Conservation (phyloP, 768 basidiomycete genomes). For the Suillus sp. region DNA sequence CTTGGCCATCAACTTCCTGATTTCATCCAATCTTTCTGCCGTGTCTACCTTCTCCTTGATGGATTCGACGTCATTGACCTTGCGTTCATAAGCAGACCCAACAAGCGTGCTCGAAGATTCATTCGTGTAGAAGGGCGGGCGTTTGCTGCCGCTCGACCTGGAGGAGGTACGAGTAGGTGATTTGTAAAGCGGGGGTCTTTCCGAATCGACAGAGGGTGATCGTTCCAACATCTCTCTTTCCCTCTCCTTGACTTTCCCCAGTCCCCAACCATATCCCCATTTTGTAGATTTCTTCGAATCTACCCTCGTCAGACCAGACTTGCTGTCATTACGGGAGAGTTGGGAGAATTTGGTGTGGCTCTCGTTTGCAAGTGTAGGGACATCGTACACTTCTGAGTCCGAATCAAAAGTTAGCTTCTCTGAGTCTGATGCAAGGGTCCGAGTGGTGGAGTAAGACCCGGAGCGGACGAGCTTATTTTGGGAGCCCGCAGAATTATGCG, state of each 20-base stretch:
- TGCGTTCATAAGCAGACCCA: slow-evolving; percentile 72
- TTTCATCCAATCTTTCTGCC: slow-evolving; percentile 54
- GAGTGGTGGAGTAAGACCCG: slow-evolving; percentile 47
- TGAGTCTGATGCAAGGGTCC: slow-evolving; percentile 39
- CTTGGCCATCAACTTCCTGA: slow-evolving; percentile 67
- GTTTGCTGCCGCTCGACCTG: slow-evolving; percentile 41
- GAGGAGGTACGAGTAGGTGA: slow-evolving; percentile 41
- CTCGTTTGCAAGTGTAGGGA: slow-evolving; percentile 31
- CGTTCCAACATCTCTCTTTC: slow-evolving; percentile 40
- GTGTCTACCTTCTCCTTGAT: slow-evolving; percentile 59
- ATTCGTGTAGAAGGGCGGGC: slow-evolving; percentile 49
- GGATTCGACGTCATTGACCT: slow-evolving; percentile 63
- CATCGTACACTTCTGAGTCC: slow-evolving; percentile 64
- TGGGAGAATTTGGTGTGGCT: slow-evolving; percentile 46
- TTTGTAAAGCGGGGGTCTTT: slow-evolving; percentile 34
- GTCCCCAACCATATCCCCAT: slow-evolving; percentile 75
- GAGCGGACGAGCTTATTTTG: slow-evolving; percentile 37
- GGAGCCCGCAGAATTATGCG: slow-evolving; percentile 19
- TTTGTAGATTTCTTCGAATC: slow-evolving; percentile 60
- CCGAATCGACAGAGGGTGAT: slow-evolving; percentile 39
- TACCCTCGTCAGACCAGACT: slow-evolving; percentile 51
- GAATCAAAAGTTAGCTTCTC: slow-evolving; percentile 59
- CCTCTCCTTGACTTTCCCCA: slow-evolving; percentile 55
- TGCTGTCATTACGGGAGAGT: slow-evolving; percentile 34
- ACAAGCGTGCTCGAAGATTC: slow-evolving; percentile 75